Conservation (phyloP, 2,329 filamentous ascomycete species). For the Aureobasidium pullulans region DNA sequence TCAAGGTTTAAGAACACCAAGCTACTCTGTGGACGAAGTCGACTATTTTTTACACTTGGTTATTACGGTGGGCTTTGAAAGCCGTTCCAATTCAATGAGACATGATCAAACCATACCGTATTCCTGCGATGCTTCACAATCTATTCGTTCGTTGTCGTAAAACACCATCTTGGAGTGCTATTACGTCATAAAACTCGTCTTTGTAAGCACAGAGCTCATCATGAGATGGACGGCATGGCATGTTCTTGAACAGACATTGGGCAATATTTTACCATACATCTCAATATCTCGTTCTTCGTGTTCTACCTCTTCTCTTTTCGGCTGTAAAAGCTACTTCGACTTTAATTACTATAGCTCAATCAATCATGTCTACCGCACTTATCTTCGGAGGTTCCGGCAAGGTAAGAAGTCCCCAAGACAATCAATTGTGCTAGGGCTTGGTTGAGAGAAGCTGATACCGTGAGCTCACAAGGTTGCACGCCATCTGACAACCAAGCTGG, state of each 20-base stretch:
- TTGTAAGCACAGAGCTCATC: neutral
- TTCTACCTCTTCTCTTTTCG: neutral
- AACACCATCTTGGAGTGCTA: too few relatives aligned
- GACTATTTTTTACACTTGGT: neutral
- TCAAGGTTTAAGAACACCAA: conserved; percentile 37
- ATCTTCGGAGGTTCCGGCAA: conserved; percentile 31
- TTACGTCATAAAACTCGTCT: neutral
- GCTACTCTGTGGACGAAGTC: too few relatives aligned
- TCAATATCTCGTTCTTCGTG: neutral
- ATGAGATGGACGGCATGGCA: neutral
- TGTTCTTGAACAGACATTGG: neutral
- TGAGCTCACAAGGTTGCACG: conserved; percentile 23
- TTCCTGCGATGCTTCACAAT: too few relatives aligned
- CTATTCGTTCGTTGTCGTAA: too few relatives aligned
- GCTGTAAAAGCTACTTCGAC: neutral
- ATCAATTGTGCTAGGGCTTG: neutral
- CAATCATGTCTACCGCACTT: conserved; percentile 16
- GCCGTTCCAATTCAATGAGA: neutral
- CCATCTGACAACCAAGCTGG: conserved; percentile 27
- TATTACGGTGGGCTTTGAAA: neutral
- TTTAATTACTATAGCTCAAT: neutral
- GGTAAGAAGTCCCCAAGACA: neutral
- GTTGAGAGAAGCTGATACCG: neutral
- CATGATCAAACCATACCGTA: neutral
- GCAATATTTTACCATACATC: neutral